phyloP scores from a whole-genome alignment of 768 basidiomycete genomes.

The Dentipellis fragilis region DNA sequence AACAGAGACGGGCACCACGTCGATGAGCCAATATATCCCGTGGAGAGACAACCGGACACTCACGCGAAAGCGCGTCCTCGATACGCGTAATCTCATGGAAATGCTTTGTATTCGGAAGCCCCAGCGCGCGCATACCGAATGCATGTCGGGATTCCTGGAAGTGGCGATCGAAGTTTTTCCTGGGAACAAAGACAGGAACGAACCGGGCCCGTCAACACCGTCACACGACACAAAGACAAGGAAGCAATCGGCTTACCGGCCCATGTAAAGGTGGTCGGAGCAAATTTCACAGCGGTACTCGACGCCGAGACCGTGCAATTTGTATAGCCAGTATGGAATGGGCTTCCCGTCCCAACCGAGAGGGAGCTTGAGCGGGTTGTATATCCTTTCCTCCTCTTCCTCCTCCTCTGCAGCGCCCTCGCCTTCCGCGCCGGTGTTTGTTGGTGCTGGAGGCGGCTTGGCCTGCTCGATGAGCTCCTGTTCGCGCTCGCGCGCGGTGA shows the following conservation, averaged over 20 bases:
- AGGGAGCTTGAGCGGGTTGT: slow-evolving; percentile 95
- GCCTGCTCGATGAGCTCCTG: slow-evolving; percentile 77
- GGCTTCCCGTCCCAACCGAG: slow-evolving; percentile 98
- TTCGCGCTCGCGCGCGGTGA: slow-evolving; percentile 96
- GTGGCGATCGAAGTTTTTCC: slow-evolving; percentile 94
- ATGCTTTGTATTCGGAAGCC: slow-evolving; percentile 96
- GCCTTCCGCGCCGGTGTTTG: slow-evolving; percentile 30
- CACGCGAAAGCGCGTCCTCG: slow-evolving; percentile 89
- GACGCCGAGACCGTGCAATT: slow-evolving; percentile 95
- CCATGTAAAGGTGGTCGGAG: slow-evolving; percentile 95
- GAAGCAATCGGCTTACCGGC: slow-evolving; percentile 43
- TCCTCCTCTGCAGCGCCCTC: slow-evolving; percentile 63
- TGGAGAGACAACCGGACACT: slow-evolving; percentile 24
- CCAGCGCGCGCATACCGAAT: slow-evolving; percentile 95
- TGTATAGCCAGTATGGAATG: slow-evolving; percentile 98
- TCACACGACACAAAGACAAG: background rate
- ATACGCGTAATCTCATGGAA: slow-evolving; percentile 98
- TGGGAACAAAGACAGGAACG: slow-evolving; percentile 18
- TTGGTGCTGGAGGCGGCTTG: slow-evolving; percentile 36
- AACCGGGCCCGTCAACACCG: background rate
- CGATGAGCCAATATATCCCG: background rate
- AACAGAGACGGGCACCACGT: background rate
- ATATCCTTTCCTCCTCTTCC: slow-evolving; percentile 93
- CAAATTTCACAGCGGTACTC: slow-evolving; percentile 98
- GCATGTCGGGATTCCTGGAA: slow-evolving; percentile 97